Base-by-base conservation (phyloP, 176 grass and related monocot species). In the Echinochloa phyllopogon region DNA sequence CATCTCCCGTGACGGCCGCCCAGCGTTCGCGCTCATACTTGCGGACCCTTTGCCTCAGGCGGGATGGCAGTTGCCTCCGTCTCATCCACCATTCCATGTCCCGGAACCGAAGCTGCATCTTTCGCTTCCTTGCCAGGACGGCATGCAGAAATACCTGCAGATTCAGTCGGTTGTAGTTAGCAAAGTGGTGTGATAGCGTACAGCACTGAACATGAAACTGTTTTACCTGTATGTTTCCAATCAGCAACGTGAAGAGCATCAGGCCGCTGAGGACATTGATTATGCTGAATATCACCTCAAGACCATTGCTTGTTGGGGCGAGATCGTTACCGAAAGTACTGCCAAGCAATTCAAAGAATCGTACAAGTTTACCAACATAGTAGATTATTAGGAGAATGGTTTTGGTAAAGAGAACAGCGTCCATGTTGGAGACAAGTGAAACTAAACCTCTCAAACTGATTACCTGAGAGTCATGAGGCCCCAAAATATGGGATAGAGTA, bases 41-140 rank as follows among this genome's bases (percentile, higher is more conserved):
- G 7, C 91, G 90, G 51, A 98, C 96, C 67, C 96, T 75, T 38
- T 95, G 96, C 33, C 96, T 85, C 64, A 98, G 79, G 21, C 91
- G 86, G n/a, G 91, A 95, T 0, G 96, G 91, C 29, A 98, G 61
- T 44, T 98, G 96, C 81, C 96, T 85, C 87, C 96, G 82, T 37
- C 92, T 85, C 96, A 98, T 98, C 96, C 96, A 98, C 96, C 96
- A 98, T 85, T 98, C 96, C 93, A 98, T 90, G 67, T 98, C 96
- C 17, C 93, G 89, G 75, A 85, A 98, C 5, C 93, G 69, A 51
- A 98, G 48, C 44, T 98, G 96, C 87, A 98, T 94, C 89, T 95
- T 98, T 11, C 96, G 83, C 89, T 92, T 98, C 65, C 93, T 90
- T 37, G 89, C 96, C 77, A 98, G 47, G 23, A 98, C 96, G 17